Percentiles rank a stretch among this genome's conserved stretches.
Conservation (phyloP, 108 stramenopile genomes). For the Hondaea fermentalgiana region DNA sequence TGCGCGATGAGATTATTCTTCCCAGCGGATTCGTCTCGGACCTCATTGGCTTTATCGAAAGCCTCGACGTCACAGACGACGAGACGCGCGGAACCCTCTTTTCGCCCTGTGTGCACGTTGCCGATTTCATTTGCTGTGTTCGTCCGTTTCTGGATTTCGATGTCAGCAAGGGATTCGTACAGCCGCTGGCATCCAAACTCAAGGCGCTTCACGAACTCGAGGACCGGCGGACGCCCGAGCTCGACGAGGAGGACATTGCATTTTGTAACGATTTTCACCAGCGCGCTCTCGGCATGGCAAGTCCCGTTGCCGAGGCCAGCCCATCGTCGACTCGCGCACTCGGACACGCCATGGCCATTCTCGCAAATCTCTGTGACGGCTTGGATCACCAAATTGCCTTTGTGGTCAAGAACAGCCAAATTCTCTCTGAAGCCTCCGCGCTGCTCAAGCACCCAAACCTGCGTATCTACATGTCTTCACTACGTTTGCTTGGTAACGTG, state of each 20-base stretch:
- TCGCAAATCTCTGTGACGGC: neutral
- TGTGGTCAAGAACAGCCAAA: neutral
- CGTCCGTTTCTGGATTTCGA: neutral
- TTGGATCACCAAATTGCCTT: neutral
- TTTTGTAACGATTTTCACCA: neutral
- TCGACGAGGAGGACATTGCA: neutral
- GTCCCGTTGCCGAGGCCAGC: neutral
- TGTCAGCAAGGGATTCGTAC: neutral
- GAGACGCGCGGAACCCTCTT: neutral
- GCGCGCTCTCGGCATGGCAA: neutral
- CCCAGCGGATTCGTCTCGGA: neutral
- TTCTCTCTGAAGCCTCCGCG: neutral
- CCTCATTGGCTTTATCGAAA: neutral
- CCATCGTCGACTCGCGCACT: neutral
- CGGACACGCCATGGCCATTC: neutral
- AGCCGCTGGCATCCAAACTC: neutral
- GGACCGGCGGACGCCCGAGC: neutral
- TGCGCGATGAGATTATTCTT: neutral
- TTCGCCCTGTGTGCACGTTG: neutral
- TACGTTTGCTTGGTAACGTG: neutral
- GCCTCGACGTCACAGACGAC: neutral
- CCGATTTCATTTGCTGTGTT: neutral
- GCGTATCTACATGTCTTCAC: neutral
- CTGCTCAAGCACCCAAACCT: neutral
- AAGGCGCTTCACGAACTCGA: neutral